These are phyloP conservation scores for Agroathelia rolfsii DNA, from an alignment of 1,284 basidiomycete genomes.

Conservation along the genomic window DNA sequence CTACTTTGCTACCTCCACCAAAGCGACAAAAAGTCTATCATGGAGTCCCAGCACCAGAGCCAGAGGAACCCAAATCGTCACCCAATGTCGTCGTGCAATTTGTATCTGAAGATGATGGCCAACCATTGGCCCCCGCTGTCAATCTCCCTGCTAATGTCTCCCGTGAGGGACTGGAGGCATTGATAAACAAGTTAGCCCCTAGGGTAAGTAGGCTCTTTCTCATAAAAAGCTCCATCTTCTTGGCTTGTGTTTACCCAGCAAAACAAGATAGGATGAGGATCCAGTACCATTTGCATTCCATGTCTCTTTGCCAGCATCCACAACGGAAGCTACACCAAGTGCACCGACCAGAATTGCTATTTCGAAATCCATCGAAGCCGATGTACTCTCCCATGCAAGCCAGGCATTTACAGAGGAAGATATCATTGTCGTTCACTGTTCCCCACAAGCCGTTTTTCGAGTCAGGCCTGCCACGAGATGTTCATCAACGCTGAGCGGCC, in stretches of 20 bases:
- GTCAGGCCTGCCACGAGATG: slow-evolving; percentile 91
- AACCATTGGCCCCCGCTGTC: slow-evolving; percentile 74
- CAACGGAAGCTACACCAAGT: slow-evolving; percentile 33
- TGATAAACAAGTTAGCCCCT: slow-evolving; percentile 77
- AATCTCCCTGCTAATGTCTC: slow-evolving; percentile 81
- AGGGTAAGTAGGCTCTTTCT: slow-evolving; percentile 39
- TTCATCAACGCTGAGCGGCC: slow-evolving; percentile 88
- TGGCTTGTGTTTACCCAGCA: background rate
- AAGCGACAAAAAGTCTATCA: slow-evolving; percentile 79
- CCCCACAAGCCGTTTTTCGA: slow-evolving; percentile 93
- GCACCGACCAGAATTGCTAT: slow-evolving; percentile 73
- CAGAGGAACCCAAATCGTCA: slow-evolving; percentile 42
- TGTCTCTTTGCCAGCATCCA: slow-evolving; percentile 56
- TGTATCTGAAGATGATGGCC: slow-evolving; percentile 77
- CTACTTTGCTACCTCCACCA: slow-evolving; percentile 74
- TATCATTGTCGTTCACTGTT: slow-evolving; percentile 77
- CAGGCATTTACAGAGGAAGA: slow-evolving; percentile 78
- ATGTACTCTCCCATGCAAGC: slow-evolving; percentile 66
- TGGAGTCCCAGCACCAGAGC: slow-evolving; percentile 55
- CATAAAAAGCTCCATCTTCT: slow-evolving; percentile 4
- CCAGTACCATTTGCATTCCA: slow-evolving; percentile 87
- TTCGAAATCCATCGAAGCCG: slow-evolving; percentile 68
- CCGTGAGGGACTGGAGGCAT: slow-evolving; percentile 74
- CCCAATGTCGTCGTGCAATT: slow-evolving; percentile 83
- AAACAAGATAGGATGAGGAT: slow-evolving; percentile 57